Evolutionary conservation across 1,284 basidiomycete genomes (phyloP), one percentile per base, ranked within the genome.

Genomic region (Cutaneotrichosporon mucoides): DNA sequence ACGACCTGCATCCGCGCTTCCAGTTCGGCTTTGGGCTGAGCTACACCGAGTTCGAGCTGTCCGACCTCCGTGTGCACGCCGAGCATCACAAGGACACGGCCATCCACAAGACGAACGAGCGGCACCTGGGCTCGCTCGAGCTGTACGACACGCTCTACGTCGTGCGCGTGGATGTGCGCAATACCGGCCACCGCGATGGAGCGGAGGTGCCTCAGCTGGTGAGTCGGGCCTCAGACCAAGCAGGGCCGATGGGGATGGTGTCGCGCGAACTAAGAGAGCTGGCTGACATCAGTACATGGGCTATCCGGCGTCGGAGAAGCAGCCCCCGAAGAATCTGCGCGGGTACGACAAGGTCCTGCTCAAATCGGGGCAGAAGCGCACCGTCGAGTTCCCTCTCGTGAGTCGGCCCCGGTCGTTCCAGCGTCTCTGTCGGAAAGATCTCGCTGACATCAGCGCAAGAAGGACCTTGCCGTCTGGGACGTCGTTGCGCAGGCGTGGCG

Each of bases 1-100:
- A 78, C 47, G 64, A 70, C 61, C 77, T 79, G 60, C 63, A 65
- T 10, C 81, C 81, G 16, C 70, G 78, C 1, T 82, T 67, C 66
- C 76, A 78, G 53, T 82, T 82, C 60, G 81, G 81, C 15, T 77
- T 72, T 60, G 81, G 81, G n/a, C 65, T 80, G 33, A 73, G 71
- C 45, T 82, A 82, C 67, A 73, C 81, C 6, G 70, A 68, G 2
- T 81, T 81, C 64, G 68, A 69, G 43, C 70, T 79, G 55, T 62
- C 68, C 7, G 66, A 65, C 43, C 61, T 80, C 36, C 41, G 45
- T 3, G 58, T 78, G 33, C 46, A 59, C 44, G 45, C 68, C 49
- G 65, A 64, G 9, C 60, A 69, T 36, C 34, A 42, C 4, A 43
- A 50, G 5, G 67, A 59, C 15, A 77, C 78, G 49, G 75, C 72